Conservation (phyloP, 164 flowering plant genomes). For the Sextonia rubra region DNA sequence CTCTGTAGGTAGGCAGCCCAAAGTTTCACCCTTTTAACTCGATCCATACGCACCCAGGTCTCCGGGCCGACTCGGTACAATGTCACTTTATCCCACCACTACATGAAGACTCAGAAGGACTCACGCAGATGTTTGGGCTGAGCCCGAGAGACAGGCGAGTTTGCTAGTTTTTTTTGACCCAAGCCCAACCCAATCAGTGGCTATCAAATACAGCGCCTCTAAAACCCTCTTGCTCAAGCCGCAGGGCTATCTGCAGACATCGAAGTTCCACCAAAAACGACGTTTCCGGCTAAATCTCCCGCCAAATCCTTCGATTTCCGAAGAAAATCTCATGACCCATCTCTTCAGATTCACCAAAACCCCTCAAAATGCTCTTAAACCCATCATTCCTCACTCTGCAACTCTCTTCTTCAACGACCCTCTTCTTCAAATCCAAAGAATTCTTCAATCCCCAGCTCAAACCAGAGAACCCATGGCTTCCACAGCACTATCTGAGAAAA, state of each 20-base stretch:
- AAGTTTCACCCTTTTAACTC: too few species aligned
- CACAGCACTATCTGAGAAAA: not conserved
- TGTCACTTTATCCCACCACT: too few species aligned
- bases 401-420: not conserved
- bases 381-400: not conserved
- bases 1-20: too few species aligned
- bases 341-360: not conserved
- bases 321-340: conserved; percentile 1
- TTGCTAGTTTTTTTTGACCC: too few species aligned
- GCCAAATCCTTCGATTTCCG: not conserved
- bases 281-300: not conserved
- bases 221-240: too few species aligned
- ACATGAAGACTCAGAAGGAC: too few species aligned
- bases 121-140: too few species aligned
- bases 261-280: not conserved
- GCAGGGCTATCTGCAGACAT: not conserved
- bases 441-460: not conserved
- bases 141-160: too few species aligned
- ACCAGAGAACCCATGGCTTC: not conserved
- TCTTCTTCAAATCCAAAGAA: not conserved
- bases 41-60: too few species aligned
- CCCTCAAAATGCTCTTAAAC: not conserved
- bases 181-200: too few species aligned
- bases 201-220: too few species aligned
- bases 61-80: too few species aligned